Base-by-base conservation (phyloP, 169 alveolate species). In the Cryptosporidium viatorum region DNA sequence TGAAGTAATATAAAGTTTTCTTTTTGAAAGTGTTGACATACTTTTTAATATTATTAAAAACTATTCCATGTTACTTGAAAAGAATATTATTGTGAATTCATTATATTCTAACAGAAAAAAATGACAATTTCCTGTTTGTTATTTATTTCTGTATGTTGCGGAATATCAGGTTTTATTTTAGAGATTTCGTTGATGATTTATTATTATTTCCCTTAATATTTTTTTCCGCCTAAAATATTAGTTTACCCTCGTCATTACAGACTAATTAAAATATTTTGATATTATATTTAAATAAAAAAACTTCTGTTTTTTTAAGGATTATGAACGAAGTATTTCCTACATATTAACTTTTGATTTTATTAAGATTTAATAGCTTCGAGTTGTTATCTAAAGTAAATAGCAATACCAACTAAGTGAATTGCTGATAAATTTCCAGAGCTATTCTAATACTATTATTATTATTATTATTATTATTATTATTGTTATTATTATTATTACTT, bases 1-100 rank as follows among this genome's bases (percentile, higher is more conserved):
- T 9, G 75, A 59, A 37, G 89, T 80, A 43, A 80, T 62, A 29
- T 80, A 80, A 16, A 59, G 62, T 21, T 80, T 80, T 48, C 89
- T 59, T 80, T 80, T 80, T 26, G 73, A 31, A 8, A 35, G 52
- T 18, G 55, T 73, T 59, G 51, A 9, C 33, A 50, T 69, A 4
- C 5, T 69, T 69, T 69, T 37, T 41, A 5, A 1, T 41, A 41
- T 41, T 33, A 3, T 33, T 33, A 1, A 41, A 6, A 7, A 9
- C 8, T 39, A 16, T 39, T 69, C 9, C 9, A 21, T 21, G 37
- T 37, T 16, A 41, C 48, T 41, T 41, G 48, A 41, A 69, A 23
- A 29, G 60, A 23, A 29, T 35, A 69, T 29, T 21, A n/a, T 6
- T 69, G 58, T 69, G 35, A 43, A 18, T 12, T 41, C 31, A 39